Evolutionary conservation across 176 grass and related monocot genomes (phyloP), one percentile per base, ranked within the genome.

Genomic region (Oryza longistaminata): DNA sequence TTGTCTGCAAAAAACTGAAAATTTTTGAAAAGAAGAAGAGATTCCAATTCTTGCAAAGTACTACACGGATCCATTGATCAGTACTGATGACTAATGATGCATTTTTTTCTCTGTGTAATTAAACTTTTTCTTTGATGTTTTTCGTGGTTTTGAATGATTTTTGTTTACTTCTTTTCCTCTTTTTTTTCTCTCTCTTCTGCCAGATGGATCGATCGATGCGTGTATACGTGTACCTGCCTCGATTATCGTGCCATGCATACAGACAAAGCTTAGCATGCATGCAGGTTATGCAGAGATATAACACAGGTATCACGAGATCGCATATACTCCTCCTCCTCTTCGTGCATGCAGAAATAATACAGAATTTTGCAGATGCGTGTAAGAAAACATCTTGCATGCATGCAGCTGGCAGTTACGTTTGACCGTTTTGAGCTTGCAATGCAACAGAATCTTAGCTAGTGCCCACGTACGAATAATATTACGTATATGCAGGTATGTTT

Each of bases 271-370:
- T 7, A 27, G 48, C 66, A 71, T n/a, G 66, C 19, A 22, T 60
- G 55, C 55, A 22, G 55, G 37, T 19, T 45, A 11, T 14, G 53
- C 53, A 60, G 53, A 60, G 55, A n/a, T 10, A 43, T 43, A 31
- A 31, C 29, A 12, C 25, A 65, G 49, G 85, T 31, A 31, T 86
- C 85, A 86, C 77, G 85, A 53, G 84, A 50, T 43, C 49, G 55
- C 55, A 22, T 21, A 40, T 34, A 49, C n/a, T 24, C 14, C 11
- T 6, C 14, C 11, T 6, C 27, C 27, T 31, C 5, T 35, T 25
- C 27, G n/a, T 71, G 35, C 35, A 70, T 64, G 75, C 34, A 62
- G 6, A 76, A 39, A 55, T 64, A 25, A 13, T 14, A 26, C 21
- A 53, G 58, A 27, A 61, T 29, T 11, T 12, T 10, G 65, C 21